These are phyloP conservation scores for Atkinsonella texensis DNA, from an alignment of 2,329 filamentous ascomycete species.

Conservation along the genomic window DNA sequence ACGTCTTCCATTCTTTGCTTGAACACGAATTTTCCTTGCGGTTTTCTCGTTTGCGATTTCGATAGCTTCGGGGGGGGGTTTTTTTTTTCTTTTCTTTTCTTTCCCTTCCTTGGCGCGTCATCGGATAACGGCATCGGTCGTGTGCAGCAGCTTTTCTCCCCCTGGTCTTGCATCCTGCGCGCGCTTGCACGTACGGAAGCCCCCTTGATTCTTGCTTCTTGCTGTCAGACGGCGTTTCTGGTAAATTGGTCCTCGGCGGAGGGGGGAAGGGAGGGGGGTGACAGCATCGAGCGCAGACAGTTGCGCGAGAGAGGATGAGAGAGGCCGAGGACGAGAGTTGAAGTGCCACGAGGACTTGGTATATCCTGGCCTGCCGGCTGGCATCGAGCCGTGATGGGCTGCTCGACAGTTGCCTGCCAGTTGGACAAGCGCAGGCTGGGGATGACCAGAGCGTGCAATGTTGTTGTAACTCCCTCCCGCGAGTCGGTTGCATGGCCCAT, in stretches of 20 bases:
- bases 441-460: background rate
- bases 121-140: slow-evolving; percentile 3
- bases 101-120: background rate
- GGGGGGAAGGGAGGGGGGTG: background rate
- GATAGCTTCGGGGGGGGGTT: background rate
- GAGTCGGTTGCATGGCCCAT: background rate
- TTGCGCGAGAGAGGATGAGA: background rate
- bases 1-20: slow-evolving; percentile 11
- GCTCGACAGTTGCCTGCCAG: slow-evolving; percentile 3
- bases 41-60: background rate
- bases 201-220: background rate
- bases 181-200: background rate
- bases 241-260: background rate
- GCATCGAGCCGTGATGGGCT: slow-evolving; percentile 1
- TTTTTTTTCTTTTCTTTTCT: too few species aligned
- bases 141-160: slow-evolving; percentile 2
- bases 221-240: background rate
- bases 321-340: background rate
- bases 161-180: slow-evolving; percentile 1
- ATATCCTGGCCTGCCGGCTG: slow-evolving; percentile 1
- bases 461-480: slow-evolving; percentile 2
- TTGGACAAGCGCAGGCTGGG: background rate
- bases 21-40: background rate
- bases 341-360: slow-evolving; percentile 2
- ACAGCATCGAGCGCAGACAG: background rate